Conservation (phyloP, 306 rosid species). For the Vigna nakashimae region DNA sequence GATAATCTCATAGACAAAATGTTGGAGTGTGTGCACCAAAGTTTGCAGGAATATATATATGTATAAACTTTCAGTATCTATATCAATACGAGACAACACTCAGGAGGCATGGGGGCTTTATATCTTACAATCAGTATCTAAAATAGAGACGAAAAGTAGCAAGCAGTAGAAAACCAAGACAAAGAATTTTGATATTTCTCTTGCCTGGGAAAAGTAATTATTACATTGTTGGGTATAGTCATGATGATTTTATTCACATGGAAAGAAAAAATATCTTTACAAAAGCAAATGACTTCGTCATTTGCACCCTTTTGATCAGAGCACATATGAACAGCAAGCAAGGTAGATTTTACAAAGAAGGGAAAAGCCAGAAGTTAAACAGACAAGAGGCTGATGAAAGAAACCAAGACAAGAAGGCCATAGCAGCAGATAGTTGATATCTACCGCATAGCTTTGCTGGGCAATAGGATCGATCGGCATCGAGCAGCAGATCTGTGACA, state of each 20-base stretch:
- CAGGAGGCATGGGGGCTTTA: too few species aligned
- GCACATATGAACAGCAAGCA: constrained; percentile 37
- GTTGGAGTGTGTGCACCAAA: not conserved
- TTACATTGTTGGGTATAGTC: constrained; percentile 31
- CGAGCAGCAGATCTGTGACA: constrained; percentile 63
- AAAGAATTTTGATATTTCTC: not conserved
- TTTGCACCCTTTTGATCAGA: constrained; percentile 41
- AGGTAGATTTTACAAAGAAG: constrained; percentile 60
- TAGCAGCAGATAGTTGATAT: constrained; percentile 84
- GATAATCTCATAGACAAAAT: not conserved
- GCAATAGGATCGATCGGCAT: constrained; percentile 57
- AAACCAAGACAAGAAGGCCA: constrained; percentile 96
- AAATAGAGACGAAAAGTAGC: not conserved
- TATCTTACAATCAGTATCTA: not conserved
- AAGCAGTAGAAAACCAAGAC: not conserved
- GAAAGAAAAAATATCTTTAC: constrained; percentile 31
- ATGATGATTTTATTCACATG: constrained; percentile 38
- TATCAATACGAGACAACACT: too few species aligned
- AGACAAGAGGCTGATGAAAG: constrained; percentile 78
- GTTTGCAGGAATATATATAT: too few species aligned
- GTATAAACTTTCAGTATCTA: too few species aligned
- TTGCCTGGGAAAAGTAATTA: constrained; percentile 3
- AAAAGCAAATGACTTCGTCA: constrained; percentile 45
- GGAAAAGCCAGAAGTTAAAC: constrained; percentile 87
- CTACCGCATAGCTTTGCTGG: constrained; percentile 67